These are phyloP conservation scores for Cyclanthera cordifolia DNA, from an alignment of 306 rosid genomes.

Conservation along the genomic window DNA sequence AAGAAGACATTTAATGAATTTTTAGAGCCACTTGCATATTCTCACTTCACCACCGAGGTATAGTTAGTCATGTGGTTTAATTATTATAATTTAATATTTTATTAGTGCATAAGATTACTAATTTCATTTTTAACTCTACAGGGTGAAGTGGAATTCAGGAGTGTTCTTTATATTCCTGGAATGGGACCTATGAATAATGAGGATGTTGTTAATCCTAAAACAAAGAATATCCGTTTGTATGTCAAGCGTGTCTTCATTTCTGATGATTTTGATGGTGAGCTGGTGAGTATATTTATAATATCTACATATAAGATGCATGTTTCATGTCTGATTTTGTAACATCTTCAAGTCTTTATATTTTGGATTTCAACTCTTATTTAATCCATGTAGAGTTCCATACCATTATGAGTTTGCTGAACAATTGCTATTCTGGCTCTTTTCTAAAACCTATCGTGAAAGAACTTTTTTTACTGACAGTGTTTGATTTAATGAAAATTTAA, in stretches of 20 bases:
- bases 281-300: conserved; percentile 55
- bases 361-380: background rate
- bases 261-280: conserved; percentile 95
- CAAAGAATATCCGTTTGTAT: conserved; percentile 79
- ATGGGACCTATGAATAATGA: conserved; percentile 97
- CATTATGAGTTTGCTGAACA: background rate
- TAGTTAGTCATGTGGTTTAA: background rate
- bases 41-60: conserved; percentile 97
- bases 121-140: conserved; percentile 28
- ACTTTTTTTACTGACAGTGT: background rate
- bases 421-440: background rate
- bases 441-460: background rate
- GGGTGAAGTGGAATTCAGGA: conserved; percentile 97
- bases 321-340: background rate
- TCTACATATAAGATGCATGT: background rate
- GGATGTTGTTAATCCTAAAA: conserved; percentile 83
- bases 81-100: background rate
- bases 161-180: conserved; percentile 86
- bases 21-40: conserved; percentile 74
- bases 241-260: conserved; percentile 96
- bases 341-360: background rate
- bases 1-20: conserved; percentile 80
- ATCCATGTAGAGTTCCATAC: background rate
- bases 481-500: background rate
- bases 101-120: background rate